Conservation (phyloP, 129 eudicot species). For the Flaveria brownii region DNA sequence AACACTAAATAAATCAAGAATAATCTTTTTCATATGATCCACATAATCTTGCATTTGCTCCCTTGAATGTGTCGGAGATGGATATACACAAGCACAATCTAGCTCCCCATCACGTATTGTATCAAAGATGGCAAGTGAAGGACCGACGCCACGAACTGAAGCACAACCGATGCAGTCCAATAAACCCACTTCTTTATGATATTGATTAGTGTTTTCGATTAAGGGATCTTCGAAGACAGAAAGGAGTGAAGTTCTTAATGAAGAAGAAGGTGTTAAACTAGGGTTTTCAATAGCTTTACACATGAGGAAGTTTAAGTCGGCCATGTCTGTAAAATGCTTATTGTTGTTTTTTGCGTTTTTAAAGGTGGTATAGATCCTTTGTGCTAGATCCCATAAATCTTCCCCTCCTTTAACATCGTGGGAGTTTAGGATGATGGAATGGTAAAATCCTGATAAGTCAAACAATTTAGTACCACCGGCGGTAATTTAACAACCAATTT, state of each 20-base stretch:
- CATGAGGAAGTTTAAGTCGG: slow-evolving; percentile 88
- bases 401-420: slow-evolving; percentile 78
- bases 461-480: neutral
- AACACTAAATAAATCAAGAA: slow-evolving; percentile 29
- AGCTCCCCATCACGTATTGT: slow-evolving; percentile 62
- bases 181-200: slow-evolving; percentile 47
- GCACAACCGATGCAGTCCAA: slow-evolving; percentile 83
- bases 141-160: slow-evolving; percentile 79
- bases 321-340: slow-evolving; percentile 89
- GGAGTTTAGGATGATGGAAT: slow-evolving; percentile 72
- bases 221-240: slow-evolving; percentile 80
- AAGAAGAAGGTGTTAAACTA: slow-evolving; percentile 74
- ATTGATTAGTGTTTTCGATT: slow-evolving; percentile 40
- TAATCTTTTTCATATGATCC: slow-evolving; percentile 57
- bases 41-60: slow-evolving; percentile 77
- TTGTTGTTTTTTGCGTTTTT: slow-evolving; percentile 60
- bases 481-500: neutral
- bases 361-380: slow-evolving; percentile 46
- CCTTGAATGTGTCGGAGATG: slow-evolving; percentile 81
- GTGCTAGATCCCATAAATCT: slow-evolving; percentile 75
- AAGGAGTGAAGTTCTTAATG: slow-evolving; percentile 76
- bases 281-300: slow-evolving; percentile 93
- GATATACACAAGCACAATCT: slow-evolving; percentile 84
- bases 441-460: slow-evolving; percentile 69
- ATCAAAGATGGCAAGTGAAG: slow-evolving; percentile 79